Base-by-base conservation (phyloP, 306 rosid genomes). In the Pachyrhizus erosus region DNA sequence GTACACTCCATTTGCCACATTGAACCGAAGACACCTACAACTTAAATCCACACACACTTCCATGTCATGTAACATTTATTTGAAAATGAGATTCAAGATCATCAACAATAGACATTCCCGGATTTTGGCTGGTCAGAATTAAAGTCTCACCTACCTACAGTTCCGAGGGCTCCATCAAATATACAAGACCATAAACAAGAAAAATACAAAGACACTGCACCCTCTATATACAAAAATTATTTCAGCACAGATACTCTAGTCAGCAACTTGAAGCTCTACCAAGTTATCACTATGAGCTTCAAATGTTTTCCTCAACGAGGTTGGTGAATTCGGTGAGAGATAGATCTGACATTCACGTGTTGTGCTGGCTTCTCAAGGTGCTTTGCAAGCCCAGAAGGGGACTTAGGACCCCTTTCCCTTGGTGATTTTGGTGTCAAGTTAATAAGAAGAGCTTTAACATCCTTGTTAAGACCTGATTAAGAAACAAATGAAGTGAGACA, bases 281-380 rank as follows among this genome's bases (percentile, higher is more conserved):
- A 78, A 57, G 66, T 13, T 37, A 62, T 55, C 23, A 78, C 46
- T 4, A 27, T 18, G 55, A 74, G 34, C 49, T 79, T 34, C 15
- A 26, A 43, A 66, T 12, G 55, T 29, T 72, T 81, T 37, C 54
- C 45, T 74, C 62, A 81, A 81, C 80, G 94, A 75, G 94, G 94
- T 79, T 91, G 92, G 29, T 89, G 88, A 72, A 91, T 91, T 55
- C 86, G 43, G 52, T 62, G 87, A 27, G 90, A 86, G 26, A 85
- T 43, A 39, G 70, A 48, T 71, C 80, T 89, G 2, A 87, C 57
- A 75, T 87, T 87, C 75, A 82, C 84, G 43, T 66, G 31, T 73
- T 86, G 85, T 58, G 86, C 72, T 67, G 94, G 83, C 87, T 89
- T 91, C 78, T 84, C 85, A 37, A 37, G 78, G 77, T 80, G 82